Conservation (phyloP, 2,329 filamentous ascomycete genomes). For the Alternaria burnsii region DNA sequence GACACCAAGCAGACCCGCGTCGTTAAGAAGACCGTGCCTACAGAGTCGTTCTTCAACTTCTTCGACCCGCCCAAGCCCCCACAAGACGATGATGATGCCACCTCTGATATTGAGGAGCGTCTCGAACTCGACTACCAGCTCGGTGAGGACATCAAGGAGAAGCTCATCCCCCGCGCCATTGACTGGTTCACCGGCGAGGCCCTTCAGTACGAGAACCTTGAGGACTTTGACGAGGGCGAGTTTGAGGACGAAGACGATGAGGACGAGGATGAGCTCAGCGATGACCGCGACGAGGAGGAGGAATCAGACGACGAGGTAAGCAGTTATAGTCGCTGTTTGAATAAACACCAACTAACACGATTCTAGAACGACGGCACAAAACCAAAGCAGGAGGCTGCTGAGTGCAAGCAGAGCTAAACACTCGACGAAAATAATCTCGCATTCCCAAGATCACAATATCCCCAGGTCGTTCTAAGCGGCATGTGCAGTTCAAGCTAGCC, state of each 20-base stretch:
- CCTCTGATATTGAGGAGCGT: constrained; percentile 94
- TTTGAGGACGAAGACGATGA: constrained; percentile 93
- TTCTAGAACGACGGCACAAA: constrained; percentile 52
- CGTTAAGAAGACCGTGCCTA: constrained; percentile 98
- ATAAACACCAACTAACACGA: constrained; percentile 21
- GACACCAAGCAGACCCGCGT: constrained; percentile 99
- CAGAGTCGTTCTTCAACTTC: constrained; percentile 98
- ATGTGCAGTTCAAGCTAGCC: constrained; percentile 12
- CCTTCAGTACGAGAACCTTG: constrained; percentile 92
- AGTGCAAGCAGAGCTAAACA: constrained; percentile 56
- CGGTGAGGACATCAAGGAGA: constrained; percentile 99
- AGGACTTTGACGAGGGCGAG: constrained; percentile 82
- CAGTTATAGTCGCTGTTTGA: neutral
- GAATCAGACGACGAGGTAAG: constrained; percentile 54
- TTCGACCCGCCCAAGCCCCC: constrained; percentile 92
- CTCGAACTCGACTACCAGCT: constrained; percentile 98
- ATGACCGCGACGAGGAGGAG: constrained; percentile 79
- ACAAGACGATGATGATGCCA: constrained; percentile 78
- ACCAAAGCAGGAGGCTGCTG: constrained; percentile 56
- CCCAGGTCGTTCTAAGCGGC: constrained; percentile 24
- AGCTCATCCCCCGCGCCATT: constrained; percentile 96
- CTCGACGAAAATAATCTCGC: constrained; percentile 7
- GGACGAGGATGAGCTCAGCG: constrained; percentile 84
- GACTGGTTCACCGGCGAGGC: constrained; percentile 99
- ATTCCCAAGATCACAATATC: constrained; percentile 10